Evolutionary conservation across 441 rosid genomes (phyloP).

Genomic region (Erodium trifolium): DNA sequence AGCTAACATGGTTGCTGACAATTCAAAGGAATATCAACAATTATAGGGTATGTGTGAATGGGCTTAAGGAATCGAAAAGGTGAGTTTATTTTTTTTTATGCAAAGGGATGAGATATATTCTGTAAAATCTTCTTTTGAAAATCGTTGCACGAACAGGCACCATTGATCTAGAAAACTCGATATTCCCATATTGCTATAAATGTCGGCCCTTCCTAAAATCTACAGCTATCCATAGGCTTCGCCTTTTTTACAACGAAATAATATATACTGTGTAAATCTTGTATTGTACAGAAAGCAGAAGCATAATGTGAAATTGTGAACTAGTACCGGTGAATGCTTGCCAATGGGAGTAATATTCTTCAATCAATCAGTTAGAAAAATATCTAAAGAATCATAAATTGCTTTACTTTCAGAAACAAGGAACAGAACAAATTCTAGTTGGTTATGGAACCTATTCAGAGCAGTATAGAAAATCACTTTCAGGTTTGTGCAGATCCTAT

Average conservation of each 20-base stretch:
- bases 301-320: background rate
- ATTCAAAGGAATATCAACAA: conserved; percentile 23
- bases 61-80: conserved; percentile 19
- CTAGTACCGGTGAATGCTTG: background rate
- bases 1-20: conserved; percentile 30
- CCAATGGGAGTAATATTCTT: conserved; percentile 8
- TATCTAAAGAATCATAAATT: conserved; percentile 6
- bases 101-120: conserved; percentile 42
- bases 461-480: background rate
- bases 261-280: background rate
- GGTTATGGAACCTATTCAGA: conserved; percentile 2
- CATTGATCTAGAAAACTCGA: conserved; percentile 3
- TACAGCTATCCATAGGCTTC: background rate
- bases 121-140: conserved; percentile 23
- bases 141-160: conserved; percentile 12
- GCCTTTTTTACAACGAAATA: background rate
- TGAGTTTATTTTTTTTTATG: conserved; percentile 25
- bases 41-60: conserved; percentile 17
- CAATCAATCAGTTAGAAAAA: conserved; percentile 2
- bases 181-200: conserved; percentile 15
- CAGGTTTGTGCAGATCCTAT: no score
- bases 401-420: conserved; percentile 11
- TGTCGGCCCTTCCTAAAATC: background rate
- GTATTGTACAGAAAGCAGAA: background rate
- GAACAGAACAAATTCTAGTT: conserved; percentile 9